phyloP scores from a whole-genome alignment of 192 early-diverging fungal genomes.

The Lunasporangiospora selenospora region DNA sequence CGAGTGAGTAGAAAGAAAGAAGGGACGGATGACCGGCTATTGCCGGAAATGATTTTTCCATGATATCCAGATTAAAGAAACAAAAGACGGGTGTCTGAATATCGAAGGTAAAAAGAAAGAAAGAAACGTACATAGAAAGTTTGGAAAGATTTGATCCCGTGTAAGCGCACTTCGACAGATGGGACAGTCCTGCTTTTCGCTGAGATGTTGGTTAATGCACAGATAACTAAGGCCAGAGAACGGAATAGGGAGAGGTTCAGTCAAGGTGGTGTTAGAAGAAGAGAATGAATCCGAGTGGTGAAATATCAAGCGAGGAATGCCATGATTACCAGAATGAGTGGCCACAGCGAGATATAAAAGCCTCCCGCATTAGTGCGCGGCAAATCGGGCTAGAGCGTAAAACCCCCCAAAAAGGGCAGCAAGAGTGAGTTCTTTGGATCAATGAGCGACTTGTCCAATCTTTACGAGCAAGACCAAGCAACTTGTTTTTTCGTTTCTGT shows the following conservation, averaged over 20 bases:
- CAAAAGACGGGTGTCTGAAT: too few relatives aligned
- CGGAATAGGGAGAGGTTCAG: background rate
- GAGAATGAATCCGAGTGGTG: background rate
- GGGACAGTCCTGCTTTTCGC: constrained; percentile 68
- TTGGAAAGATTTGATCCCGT: constrained; percentile 80
- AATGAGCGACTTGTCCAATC: background rate
- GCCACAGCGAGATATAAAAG: constrained; percentile 82
- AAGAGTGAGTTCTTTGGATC: background rate
- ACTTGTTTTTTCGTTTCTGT: too few relatives aligned
- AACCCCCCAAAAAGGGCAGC: background rate
- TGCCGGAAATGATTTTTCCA: too few relatives aligned
- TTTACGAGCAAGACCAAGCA: background rate
- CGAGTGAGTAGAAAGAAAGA: constrained; percentile 16
- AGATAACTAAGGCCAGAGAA: constrained; percentile 53
- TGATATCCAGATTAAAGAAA: too few relatives aligned
- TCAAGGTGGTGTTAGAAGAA: background rate
- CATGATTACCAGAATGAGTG: constrained; percentile 81
- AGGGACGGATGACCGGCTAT: too few relatives aligned
- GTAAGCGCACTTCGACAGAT: constrained; percentile 65
- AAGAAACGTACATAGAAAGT: constrained; percentile 70
- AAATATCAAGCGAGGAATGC: background rate
- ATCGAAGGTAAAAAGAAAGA: too few relatives aligned
- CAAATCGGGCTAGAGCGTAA: constrained; percentile 72
- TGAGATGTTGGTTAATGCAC: constrained; percentile 78
- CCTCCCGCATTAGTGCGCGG: constrained; percentile 70